Percentiles rank a stretch among this genome's conserved stretches.
Conservation (phyloP, 2,329 filamentous ascomycete species). For the Septoria linicola region DNA sequence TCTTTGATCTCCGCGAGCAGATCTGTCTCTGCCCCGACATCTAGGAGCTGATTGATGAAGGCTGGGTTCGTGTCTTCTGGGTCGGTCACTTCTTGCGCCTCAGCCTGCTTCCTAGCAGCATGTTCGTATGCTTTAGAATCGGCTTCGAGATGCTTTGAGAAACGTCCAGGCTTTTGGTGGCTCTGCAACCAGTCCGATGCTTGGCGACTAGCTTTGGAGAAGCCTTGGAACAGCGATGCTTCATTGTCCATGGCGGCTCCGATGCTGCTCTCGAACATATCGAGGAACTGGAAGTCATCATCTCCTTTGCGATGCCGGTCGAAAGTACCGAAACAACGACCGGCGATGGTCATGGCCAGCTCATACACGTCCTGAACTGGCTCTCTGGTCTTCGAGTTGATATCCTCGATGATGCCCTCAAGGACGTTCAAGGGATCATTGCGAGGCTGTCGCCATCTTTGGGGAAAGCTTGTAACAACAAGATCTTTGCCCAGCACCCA, state of each 20-base stretch:
- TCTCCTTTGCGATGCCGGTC: constrained; percentile 54
- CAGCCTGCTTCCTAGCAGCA: constrained; percentile 48
- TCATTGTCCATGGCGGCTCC: constrained; percentile 48
- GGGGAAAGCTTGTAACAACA: constrained; percentile 60
- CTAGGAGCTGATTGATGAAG: constrained; percentile 57
- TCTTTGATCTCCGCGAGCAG: constrained; percentile 65
- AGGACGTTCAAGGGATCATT: constrained; percentile 64
- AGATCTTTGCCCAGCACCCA: constrained; percentile 60
- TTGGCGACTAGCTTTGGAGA: constrained; percentile 58
- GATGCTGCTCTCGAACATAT: constrained; percentile 67
- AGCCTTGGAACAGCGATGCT: constrained; percentile 56
- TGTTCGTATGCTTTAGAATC: constrained; percentile 24
- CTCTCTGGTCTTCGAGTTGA: constrained; percentile 64
- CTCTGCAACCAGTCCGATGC: constrained; percentile 44
- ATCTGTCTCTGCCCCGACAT: constrained; percentile 61
- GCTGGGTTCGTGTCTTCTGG: constrained; percentile 35
- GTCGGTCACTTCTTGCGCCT: constrained; percentile 13
- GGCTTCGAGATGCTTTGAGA: constrained; percentile 21
- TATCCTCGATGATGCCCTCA: constrained; percentile 63
- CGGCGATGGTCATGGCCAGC: constrained; percentile 59
- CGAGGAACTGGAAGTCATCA: constrained; percentile 63
- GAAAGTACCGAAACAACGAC: constrained; percentile 50
- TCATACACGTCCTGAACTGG: constrained; percentile 60
- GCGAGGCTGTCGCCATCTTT: constrained; percentile 60
- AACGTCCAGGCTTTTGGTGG: constrained; percentile 21